These are phyloP conservation scores for Verticillium nonalfalfae DNA, from an alignment of 2,329 filamentous ascomycete species.

Conservation along the genomic window DNA sequence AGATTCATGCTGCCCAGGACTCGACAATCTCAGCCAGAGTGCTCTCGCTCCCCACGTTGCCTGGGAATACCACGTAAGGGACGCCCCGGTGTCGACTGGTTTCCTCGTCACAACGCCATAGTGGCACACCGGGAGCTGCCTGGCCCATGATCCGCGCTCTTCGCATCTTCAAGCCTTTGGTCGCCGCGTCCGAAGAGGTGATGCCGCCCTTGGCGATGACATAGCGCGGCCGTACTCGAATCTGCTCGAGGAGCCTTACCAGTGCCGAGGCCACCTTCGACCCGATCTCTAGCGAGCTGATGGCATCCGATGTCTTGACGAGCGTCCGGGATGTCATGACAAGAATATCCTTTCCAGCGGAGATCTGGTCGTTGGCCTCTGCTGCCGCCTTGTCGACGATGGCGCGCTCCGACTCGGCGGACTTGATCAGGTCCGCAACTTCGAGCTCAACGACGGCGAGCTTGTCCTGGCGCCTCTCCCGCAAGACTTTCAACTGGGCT, in stretches of 20 bases:
- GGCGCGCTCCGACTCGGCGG: conserved; percentile 1
- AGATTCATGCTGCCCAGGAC: conserved; percentile 4
- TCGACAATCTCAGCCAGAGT: conserved; percentile 38
- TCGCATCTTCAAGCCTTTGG: conserved; percentile 47
- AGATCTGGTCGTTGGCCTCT: conserved; percentile 21
- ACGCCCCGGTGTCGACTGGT: conserved; percentile 42
- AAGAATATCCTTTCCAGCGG: conserved; percentile 42
- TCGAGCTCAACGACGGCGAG: conserved; percentile 12
- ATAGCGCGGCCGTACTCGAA: conserved; percentile 45
- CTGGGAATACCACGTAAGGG: conserved; percentile 52
- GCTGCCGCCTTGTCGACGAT: conserved; percentile 6
- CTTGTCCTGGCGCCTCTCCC: conserved; percentile 10
- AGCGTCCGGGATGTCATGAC: conserved; percentile 54
- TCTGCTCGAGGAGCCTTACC: conserved; percentile 38
- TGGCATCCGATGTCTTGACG: conserved; percentile 34
- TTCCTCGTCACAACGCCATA: conserved; percentile 51
- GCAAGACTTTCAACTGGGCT: conserved; percentile 18
- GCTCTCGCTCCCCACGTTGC: conserved; percentile 46
- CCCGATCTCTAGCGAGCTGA: conserved; percentile 47
- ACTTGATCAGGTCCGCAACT: conserved; percentile 8
- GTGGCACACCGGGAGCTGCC: conserved; percentile 48
- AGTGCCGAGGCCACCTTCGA: conserved; percentile 42
- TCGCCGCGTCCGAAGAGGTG: conserved; percentile 52
- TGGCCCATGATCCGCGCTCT: conserved; percentile 49
- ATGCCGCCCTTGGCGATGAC: conserved; percentile 56